Evolutionary conservation across 306 rosid species (phyloP).

Genomic region (Prosopis cineraria): DNA sequence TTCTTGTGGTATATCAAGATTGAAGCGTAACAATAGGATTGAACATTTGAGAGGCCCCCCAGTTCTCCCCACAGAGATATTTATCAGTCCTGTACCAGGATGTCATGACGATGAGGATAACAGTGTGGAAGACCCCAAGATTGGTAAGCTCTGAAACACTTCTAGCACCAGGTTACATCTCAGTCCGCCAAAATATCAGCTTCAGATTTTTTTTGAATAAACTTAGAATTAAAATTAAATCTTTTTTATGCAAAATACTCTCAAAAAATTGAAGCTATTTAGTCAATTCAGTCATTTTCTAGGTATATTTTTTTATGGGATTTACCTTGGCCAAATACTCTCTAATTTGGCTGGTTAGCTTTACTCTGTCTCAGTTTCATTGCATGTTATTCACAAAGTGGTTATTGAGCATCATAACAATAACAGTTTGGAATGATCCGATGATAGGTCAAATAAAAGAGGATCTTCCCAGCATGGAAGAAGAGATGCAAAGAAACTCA

Average conservation of each 20-base stretch:
- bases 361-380: slow-evolving; percentile 6
- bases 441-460: slow-evolving; percentile 30
- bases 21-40: slow-evolving; percentile 50
- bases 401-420: slow-evolving; percentile 1
- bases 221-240: neutral
- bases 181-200: neutral
- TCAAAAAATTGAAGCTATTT: neutral
- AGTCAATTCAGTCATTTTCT: neutral
- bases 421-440: slow-evolving; percentile 4
- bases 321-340: neutral
- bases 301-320: neutral
- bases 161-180: neutral
- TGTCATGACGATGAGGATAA: slow-evolving; percentile 43
- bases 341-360: neutral
- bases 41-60: slow-evolving; percentile 51
- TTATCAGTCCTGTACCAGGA: slow-evolving; percentile 50
- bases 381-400: slow-evolving; percentile 14
- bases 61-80: slow-evolving; percentile 5
- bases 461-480: slow-evolving; percentile 18
- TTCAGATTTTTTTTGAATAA: neutral
- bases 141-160: slow-evolving; percentile 45
- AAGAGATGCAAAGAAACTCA: slow-evolving; percentile 26
- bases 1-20: slow-evolving; percentile 61
- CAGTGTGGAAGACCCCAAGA: slow-evolving; percentile 28
- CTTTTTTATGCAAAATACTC: neutral